Evolutionary conservation across 345 rosid species (phyloP).

Genomic region (Camelina hispida): DNA sequence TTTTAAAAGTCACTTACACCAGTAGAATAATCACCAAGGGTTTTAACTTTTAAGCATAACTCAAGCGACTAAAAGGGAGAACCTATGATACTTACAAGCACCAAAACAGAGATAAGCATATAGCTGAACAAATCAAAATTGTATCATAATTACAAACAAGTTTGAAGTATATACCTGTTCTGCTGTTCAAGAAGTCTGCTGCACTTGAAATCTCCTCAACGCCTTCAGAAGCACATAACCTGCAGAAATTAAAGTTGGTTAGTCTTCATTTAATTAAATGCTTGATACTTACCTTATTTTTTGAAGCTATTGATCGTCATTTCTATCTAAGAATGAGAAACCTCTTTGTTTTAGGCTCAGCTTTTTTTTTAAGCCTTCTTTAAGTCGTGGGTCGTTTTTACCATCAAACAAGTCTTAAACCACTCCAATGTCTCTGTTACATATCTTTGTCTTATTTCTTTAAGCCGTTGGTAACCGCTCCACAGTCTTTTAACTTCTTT

Average conservation of each 20-base stretch:
- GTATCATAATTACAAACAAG: neutral
- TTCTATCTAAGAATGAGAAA: neutral
- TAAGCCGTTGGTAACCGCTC: too few relatives aligned
- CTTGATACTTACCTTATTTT: neutral
- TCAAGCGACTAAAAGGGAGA: neutral
- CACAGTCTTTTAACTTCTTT: too few relatives aligned
- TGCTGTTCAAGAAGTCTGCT: constrained; percentile 1
- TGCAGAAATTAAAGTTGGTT: neutral
- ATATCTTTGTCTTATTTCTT: too few relatives aligned
- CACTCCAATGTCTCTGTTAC: too few relatives aligned
- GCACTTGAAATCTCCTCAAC: neutral
- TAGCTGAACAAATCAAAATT: neutral
- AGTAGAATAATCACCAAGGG: neutral
- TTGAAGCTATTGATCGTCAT: neutral
- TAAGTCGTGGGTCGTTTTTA: too few relatives aligned
- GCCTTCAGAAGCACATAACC: neutral
- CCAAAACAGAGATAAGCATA: neutral
- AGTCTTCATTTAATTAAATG: neutral
- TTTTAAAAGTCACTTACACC: too few relatives aligned
- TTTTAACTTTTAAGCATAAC: neutral
- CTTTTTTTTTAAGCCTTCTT: too few relatives aligned
- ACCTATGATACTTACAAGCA: too few relatives aligned
- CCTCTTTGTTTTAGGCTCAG: neutral
- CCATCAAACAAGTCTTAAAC: too few relatives aligned
- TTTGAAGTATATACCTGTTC: neutral